Conservation (phyloP, 2,329 filamentous ascomycete genomes). For the Purpureocillium lavendulum region DNA sequence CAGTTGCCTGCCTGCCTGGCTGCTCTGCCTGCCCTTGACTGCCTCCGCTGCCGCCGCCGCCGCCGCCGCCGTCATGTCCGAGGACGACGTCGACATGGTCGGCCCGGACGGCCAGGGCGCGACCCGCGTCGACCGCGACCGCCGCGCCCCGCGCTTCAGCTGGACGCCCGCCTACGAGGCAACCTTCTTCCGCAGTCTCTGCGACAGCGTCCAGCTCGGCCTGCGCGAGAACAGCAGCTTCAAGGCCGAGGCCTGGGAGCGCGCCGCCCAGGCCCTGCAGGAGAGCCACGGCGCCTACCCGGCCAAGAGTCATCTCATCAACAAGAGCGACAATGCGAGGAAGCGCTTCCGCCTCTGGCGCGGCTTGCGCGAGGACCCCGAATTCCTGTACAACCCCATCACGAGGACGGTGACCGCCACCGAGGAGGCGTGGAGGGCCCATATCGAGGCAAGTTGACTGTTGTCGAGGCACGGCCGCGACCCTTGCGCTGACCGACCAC, state of each 20-base stretch:
- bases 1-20: no score
- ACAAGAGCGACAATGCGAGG: slow-evolving; percentile 55
- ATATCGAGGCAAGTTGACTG: slow-evolving; percentile 42
- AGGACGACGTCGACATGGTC: slow-evolving; percentile 28
- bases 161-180: slow-evolving; percentile 51
- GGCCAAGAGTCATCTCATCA: slow-evolving; percentile 54
- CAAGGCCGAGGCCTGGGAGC: slow-evolving; percentile 53
- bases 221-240: slow-evolving; percentile 51
- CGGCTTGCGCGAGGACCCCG: slow-evolving; percentile 47
- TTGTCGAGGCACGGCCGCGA: slow-evolving; percentile 1
- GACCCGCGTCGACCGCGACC: slow-evolving; percentile 27
- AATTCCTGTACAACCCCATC: slow-evolving; percentile 44
- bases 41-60: no score
- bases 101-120: slow-evolving; percentile 24
- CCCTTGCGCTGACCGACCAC: slow-evolving; percentile 9
- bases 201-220: slow-evolving; percentile 49
- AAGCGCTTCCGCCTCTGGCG: slow-evolving; percentile 56
- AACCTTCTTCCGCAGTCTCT: slow-evolving; percentile 53
- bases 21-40: no score
- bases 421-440: slow-evolving; percentile 48
- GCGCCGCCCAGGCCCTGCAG: slow-evolving; percentile 44
- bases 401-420: slow-evolving; percentile 44
- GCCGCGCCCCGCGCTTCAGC: slow-evolving; percentile 45
- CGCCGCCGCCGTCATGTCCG: slow-evolving; percentile 20
- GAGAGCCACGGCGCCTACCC: slow-evolving; percentile 47